phyloP scores from a whole-genome alignment of 805 yeast genomes.

The Groenewaldozyma tartarivorans region DNA sequence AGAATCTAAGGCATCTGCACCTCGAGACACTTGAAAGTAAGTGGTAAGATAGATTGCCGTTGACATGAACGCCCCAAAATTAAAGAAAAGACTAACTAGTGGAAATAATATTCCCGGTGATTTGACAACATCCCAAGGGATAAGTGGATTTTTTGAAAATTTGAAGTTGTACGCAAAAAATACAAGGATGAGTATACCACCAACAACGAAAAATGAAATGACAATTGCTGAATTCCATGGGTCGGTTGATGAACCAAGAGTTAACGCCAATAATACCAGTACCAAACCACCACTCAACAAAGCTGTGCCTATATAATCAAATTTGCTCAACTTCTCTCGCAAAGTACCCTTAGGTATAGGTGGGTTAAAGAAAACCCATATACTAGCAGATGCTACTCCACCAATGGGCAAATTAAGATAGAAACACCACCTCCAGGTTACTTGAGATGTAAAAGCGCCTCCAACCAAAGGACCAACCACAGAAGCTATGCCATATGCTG shows the following conservation, averaged over 20 bases:
- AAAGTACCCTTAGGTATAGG: slow-evolving; percentile 33
- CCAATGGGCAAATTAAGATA: slow-evolving; percentile 38
- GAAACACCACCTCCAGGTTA: slow-evolving; percentile 47
- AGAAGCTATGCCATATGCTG: slow-evolving; percentile 25
- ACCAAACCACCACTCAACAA: slow-evolving; percentile 25
- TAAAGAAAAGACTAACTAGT: slow-evolving; percentile 27
- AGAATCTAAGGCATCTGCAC: slow-evolving; percentile 30
- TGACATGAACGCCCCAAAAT: slow-evolving; percentile 39
- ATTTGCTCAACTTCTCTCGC: slow-evolving; percentile 33
- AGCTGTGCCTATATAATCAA: slow-evolving; percentile 47
- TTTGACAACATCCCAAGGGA: slow-evolving; percentile 12
- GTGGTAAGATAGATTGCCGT: slow-evolving; percentile 39
- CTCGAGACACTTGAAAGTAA: slow-evolving; percentile 38
- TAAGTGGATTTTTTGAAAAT: slow-evolving; percentile 32
- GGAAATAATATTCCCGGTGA: slow-evolving; percentile 25
- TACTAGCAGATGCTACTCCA: slow-evolving; percentile 25
- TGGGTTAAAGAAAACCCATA: slow-evolving; percentile 19
- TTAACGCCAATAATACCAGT: slow-evolving; percentile 41
- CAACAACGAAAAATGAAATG: slow-evolving; percentile 34
- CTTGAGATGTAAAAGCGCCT: slow-evolving; percentile 38
- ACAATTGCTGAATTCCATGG: slow-evolving; percentile 48
- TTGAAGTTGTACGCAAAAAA: slow-evolving; percentile 29
- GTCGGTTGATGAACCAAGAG: slow-evolving; percentile 41
- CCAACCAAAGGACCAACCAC: slow-evolving; percentile 50
- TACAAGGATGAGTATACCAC: slow-evolving; percentile 31